Base-by-base conservation (phyloP, 805 yeast species). In the Hanseniaspora jakobsenii region DNA sequence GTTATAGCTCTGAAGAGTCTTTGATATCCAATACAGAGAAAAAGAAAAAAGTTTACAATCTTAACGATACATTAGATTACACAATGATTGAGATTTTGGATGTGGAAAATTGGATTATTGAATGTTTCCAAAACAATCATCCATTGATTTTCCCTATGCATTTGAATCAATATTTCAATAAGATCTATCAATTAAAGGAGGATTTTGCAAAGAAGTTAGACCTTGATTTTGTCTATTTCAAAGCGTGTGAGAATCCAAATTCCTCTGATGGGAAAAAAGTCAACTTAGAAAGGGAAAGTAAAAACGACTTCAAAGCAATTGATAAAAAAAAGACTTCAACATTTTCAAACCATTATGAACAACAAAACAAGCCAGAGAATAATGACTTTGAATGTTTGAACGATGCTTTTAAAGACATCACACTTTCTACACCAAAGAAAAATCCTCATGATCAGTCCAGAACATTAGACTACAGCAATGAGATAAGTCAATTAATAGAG, bases 141-240 rank as follows among this genome's bases (percentile, higher is more conserved):
- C 44, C 44, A 1, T 31, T 39, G 18, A 39, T 39, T 16, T 39
- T 39, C 26, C 47, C 47, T n/a, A n/a, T 16, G 18, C 30, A 35
- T 36, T 30, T 42, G 12, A 35, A 16, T 21, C 36, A 28, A 4
- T 16, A 36, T 13, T 24, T 24, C 16, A 32, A 19, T 10, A 39
- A 32, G 21, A 39, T 39, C 9, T 39, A 39, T 23, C 26, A 39
- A 28, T 18, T 34, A 17, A 35, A 42, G 19, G 12, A 6, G 8
- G 24, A 28, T 6, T 34, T 17, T 30, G 17, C 39, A 8, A 24
- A 8, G 6, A 41, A 34, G n/a, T 17, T 41, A 5, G 38, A 22
- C 14, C 5, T 34, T 16, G 36, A 26, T 22, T 41, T 21, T 17
- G 29, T 42, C 19, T 27, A 36, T n/a, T 43, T 43, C 23, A 30